Conservation (phyloP, 129 eudicot species). For the Arctium minus region DNA sequence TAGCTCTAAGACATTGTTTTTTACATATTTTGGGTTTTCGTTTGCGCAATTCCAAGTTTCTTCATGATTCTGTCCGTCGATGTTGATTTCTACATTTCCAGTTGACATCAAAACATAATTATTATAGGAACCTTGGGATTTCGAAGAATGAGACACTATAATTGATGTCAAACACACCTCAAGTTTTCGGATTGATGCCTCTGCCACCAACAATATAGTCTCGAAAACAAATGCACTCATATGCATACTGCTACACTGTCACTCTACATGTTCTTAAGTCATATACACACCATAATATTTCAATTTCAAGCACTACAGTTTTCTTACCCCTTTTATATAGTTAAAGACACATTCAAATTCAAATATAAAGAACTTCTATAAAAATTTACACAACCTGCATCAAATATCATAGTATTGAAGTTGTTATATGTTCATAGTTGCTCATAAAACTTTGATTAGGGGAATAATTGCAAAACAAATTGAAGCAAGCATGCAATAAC, state of each 20-base stretch:
- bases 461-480: neutral
- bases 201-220: neutral
- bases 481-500: neutral
- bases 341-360: neutral
- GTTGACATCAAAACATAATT: no score
- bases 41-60: no score
- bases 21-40: no score
- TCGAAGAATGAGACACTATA: no score
- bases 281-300: neutral
- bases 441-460: neutral
- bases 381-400: neutral
- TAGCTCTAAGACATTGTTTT: no score
- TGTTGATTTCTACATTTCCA: no score
- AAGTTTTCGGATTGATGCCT: no score
- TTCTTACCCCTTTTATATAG: no score
- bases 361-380: no score
- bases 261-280: neutral
- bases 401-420: neutral
- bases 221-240: neutral
- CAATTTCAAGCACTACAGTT: slow-evolving; percentile 3
- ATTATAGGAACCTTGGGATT: no score
- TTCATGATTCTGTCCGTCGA: no score
- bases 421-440: neutral
- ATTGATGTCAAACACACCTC: no score
- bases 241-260: neutral